Base-by-base conservation (phyloP, 2,329 filamentous ascomycete species). In the Fusarium pseudocircinatum region DNA sequence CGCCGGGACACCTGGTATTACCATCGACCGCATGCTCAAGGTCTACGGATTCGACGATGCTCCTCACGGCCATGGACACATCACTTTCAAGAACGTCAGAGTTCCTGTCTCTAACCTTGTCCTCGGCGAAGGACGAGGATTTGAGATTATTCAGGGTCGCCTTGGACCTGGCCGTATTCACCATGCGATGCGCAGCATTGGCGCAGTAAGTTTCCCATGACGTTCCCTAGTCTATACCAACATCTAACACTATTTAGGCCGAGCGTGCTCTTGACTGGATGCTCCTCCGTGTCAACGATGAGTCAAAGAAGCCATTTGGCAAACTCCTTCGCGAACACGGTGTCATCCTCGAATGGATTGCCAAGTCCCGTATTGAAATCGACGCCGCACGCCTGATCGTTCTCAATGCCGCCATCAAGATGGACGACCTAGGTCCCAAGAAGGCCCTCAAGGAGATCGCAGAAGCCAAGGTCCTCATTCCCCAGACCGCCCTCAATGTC, bases 31-130 rank as follows among this genome's bases (percentile, higher is more conserved):
- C 76, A 97, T 98, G 94, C 87, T 99, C 62, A 92, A 88, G 57
- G 96, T 98, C 74, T 97, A 97, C 83, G 96, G 96, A 65, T 98
- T 95, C 84, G 96, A 98, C 82, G 96, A 99, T 78, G 96, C 96
- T n/a, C 96, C 96, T 6, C 96, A 99, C 82, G 96, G 96, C 63
- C 96, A 99, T 84, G 96, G 95, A 49, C 96, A 99, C 83, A 91
- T 99, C 80, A 89, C 87, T 40, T 98, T 99, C 85, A 87, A 91
- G 67, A 93, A 98, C 81, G 96, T 98, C 71, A 93, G 96, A 67
- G 94, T 99, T 1, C 96, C 96, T 13, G 90, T 87, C 37, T 85
- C 86, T 78, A 96, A 94, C 85, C 92, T 99, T 79, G 93, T 98
- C 16, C 92, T 99, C 7, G 96, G 96, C 69, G 94, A 96, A 82